Conservation (phyloP, 116 monocot species). For the Trichopus zeylanicus region DNA sequence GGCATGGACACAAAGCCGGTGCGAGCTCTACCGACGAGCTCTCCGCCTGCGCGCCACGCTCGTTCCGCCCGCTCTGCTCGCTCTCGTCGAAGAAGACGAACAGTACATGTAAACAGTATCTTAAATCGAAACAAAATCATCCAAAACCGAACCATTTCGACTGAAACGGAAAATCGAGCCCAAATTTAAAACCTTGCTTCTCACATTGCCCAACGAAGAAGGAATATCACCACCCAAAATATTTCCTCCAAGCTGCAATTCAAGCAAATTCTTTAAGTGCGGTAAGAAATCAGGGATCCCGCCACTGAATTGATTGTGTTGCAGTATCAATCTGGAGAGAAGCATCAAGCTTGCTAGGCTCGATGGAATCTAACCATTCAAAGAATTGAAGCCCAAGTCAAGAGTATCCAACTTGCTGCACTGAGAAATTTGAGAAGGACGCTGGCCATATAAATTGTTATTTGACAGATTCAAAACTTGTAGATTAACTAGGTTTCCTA, state of each 20-base stretch:
- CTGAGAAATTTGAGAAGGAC: conserved; percentile 50
- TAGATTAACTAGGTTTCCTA: conserved; percentile 43
- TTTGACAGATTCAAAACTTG: conserved; percentile 47
- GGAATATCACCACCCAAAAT: conserved; percentile 56
- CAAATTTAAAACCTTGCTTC: too few relatives aligned
- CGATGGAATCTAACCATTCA: conserved; percentile 65
- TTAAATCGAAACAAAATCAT: too few relatives aligned
- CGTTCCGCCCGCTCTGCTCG: too few relatives aligned
- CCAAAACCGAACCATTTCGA: too few relatives aligned
- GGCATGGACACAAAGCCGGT: too few relatives aligned
- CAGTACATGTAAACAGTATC: too few relatives aligned
- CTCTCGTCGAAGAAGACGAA: too few relatives aligned
- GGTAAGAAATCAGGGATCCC: conserved; percentile 50
- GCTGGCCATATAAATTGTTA: conserved; percentile 46
- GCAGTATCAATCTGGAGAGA: conserved; percentile 41
- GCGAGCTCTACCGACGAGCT: too few relatives aligned
- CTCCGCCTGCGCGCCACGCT: too few relatives aligned
- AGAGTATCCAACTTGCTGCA: conserved; percentile 46
- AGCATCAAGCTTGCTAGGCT: conserved; percentile 33
- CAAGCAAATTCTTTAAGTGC: conserved; percentile 32
- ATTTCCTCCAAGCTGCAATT: conserved; percentile 67
- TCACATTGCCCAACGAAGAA: conserved; percentile 41
- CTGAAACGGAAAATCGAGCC: too few relatives aligned
- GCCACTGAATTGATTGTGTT: conserved; percentile 59
- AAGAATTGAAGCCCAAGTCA: conserved; percentile 71